These are phyloP conservation scores for Tulasnella sp. DNA, from an alignment of 768 basidiomycete species.

Conservation along the genomic window DNA sequence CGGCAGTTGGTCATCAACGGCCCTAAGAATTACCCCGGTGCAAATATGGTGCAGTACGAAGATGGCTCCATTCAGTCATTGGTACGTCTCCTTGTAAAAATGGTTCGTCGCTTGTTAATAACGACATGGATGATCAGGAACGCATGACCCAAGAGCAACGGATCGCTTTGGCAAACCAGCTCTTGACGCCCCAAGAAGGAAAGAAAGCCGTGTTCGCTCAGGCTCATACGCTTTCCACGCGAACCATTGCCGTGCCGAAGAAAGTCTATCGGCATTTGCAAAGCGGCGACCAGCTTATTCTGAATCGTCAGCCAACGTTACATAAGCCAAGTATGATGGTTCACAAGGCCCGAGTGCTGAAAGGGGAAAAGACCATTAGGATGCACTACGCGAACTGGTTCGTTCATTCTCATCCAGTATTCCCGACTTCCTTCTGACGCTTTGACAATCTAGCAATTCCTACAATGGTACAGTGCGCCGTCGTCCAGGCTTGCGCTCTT, in stretches of 20 bases:
- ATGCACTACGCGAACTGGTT: slow-evolving; percentile 99
- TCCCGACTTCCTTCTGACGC: background rate
- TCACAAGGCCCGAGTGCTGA: slow-evolving; percentile 82
- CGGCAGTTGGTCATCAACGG: slow-evolving; percentile 87
- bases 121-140: slow-evolving; percentile 44
- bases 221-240: slow-evolving; percentile 58
- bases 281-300: slow-evolving; percentile 89
- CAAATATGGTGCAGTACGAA: slow-evolving; percentile 90
- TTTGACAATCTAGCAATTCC: slow-evolving; percentile 62
- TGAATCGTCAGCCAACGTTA: slow-evolving; percentile 96
- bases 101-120: too few relatives aligned
- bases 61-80: slow-evolving; percentile 82
- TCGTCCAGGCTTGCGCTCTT: background rate
- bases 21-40: slow-evolving; percentile 81
- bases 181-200: slow-evolving; percentile 82
- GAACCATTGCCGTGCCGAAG: slow-evolving; percentile 79
- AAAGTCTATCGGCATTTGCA: slow-evolving; percentile 93
- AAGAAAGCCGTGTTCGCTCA: slow-evolving; percentile 34
- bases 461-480: slow-evolving; percentile 69
- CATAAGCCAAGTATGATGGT: slow-evolving; percentile 99
- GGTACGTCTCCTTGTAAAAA: slow-evolving; percentile 36
- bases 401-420: background rate
- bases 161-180: slow-evolving; percentile 89
- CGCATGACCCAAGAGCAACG: slow-evolving; percentile 81
- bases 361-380: slow-evolving; percentile 96